Percentiles rank a stretch among this genome's conserved stretches.
Evolutionary conservation across 2,329 filamentous ascomycete species (phyloP).

Genomic region (Xylaria sp.): DNA sequence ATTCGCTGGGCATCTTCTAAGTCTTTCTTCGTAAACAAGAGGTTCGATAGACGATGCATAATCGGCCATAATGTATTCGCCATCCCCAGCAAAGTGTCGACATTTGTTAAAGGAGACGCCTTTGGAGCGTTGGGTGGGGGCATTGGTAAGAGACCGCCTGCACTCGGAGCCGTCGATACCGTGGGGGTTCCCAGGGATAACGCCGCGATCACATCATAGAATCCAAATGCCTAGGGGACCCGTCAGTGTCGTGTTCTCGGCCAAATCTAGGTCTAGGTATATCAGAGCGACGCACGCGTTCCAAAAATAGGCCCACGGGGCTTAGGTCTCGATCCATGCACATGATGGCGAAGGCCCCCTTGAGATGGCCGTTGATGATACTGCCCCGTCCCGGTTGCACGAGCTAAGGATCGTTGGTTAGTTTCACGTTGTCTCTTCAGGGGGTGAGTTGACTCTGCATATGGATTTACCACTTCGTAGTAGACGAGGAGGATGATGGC

Average conservation of each 20-base stretch:
- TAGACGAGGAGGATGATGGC: constrained; percentile 59
- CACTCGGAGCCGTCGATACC: constrained; percentile 45
- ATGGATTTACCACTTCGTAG: constrained; percentile 51
- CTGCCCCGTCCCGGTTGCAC: constrained; percentile 56
- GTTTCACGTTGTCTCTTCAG: neutral
- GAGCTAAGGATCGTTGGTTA: constrained; percentile 38
- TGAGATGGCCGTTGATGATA: constrained; percentile 56
- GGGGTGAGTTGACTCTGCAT: neutral
- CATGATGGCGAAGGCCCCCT: constrained; percentile 58
- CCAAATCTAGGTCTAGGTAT: neutral
- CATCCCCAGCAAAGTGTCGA: constrained; percentile 57
- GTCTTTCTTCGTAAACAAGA: constrained; percentile 48
- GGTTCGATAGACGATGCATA: constrained; percentile 54
- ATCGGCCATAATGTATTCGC: constrained; percentile 59
- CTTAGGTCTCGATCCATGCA: constrained; percentile 42
- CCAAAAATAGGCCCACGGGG: constrained; percentile 52
- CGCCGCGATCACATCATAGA: constrained; percentile 61
- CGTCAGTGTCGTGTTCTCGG: constrained; percentile 23
- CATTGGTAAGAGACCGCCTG: constrained; percentile 42
- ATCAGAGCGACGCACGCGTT: constrained; percentile 42
- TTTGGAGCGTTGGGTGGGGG: constrained; percentile 42
- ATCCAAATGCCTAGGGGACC: constrained; percentile 51
- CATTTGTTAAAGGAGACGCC: constrained; percentile 44
- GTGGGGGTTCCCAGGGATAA: constrained; percentile 56
- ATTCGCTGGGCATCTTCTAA: constrained; percentile 42